Evolutionary conservation across 306 rosid species (phyloP).

Genomic region (Herpetospermum pedunculosum): DNA sequence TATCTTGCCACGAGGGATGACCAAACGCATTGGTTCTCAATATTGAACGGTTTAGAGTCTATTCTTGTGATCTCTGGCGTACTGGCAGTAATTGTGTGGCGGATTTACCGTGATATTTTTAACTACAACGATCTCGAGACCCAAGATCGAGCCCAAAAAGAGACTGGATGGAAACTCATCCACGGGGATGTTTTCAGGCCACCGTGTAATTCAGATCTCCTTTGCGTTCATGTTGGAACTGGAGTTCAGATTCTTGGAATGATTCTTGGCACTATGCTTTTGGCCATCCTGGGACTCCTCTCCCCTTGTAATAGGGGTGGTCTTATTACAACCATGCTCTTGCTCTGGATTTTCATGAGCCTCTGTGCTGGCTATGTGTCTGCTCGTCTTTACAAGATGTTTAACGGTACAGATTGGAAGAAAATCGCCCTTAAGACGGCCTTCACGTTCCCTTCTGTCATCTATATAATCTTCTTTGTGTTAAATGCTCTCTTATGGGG

Average conservation of each 20-base stretch:
- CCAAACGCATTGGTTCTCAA: constrained; percentile 69
- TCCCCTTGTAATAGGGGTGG: constrained; percentile 67
- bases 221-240: constrained; percentile 59
- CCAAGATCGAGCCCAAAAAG: constrained; percentile 64
- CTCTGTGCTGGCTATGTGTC: constrained; percentile 56
- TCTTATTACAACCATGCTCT: constrained; percentile 58
- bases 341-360: constrained; percentile 75
- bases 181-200: constrained; percentile 75
- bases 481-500: constrained; percentile 56
- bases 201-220: constrained; percentile 48
- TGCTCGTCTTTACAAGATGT: constrained; percentile 57
- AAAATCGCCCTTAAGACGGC: constrained; percentile 48
- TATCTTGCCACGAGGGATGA: constrained; percentile 59
- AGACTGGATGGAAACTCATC: constrained; percentile 72
- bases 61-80: constrained; percentile 67
- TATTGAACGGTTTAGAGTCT: constrained; percentile 51
- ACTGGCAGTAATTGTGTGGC: constrained; percentile 60
- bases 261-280: constrained; percentile 51
- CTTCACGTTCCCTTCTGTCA: constrained; percentile 33
- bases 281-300: constrained; percentile 61
- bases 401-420: constrained; percentile 64
- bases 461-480: constrained; percentile 39
- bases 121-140: constrained; percentile 65
- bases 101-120: constrained; percentile 61
- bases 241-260: constrained; percentile 66